Evolutionary conservation across 2,329 filamentous ascomycete species (phyloP).

Genomic region (Decorospora gaudefroyi): DNA sequence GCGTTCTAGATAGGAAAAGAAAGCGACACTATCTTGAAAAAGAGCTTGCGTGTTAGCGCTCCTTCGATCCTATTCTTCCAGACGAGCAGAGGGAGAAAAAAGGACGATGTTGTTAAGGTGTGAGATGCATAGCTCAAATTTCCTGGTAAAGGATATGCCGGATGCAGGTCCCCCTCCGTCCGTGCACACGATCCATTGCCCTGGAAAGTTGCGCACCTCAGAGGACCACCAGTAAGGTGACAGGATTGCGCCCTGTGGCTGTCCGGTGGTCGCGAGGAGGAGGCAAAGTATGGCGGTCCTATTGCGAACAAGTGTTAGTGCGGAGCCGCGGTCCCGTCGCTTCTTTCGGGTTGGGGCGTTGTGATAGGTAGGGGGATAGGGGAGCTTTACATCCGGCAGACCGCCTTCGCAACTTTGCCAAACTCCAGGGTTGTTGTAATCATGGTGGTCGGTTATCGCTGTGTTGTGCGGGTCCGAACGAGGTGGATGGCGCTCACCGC

Average conservation of each 20-base stretch:
- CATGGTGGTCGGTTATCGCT: slow-evolving; percentile 13
- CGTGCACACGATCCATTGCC: slow-evolving; percentile 18
- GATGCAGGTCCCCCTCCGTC: slow-evolving; percentile 27
- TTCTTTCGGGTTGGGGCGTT: slow-evolving; percentile 20
- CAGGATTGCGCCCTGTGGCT: slow-evolving; percentile 18
- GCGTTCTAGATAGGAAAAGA: too few relatives aligned
- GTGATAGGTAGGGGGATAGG: slow-evolving; percentile 24
- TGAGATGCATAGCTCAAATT: not conserved
- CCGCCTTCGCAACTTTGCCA: slow-evolving; percentile 20
- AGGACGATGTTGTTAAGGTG: not conserved
- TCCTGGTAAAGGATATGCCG: slow-evolving; percentile 14
- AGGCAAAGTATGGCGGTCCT: slow-evolving; percentile 14
- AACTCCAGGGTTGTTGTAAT: slow-evolving; percentile 17
- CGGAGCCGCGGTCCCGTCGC: slow-evolving; percentile 31
- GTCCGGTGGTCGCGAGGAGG: slow-evolving; percentile 22
- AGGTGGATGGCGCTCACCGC: slow-evolving; percentile 22
- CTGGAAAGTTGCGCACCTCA: slow-evolving; percentile 7
- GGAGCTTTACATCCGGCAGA: slow-evolving; percentile 31
- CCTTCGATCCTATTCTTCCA: slow-evolving; percentile 15
- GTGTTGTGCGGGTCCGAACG: slow-evolving; percentile 6
- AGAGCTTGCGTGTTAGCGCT: too few relatives aligned
- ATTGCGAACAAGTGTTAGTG: slow-evolving; percentile 16
- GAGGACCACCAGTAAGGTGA: slow-evolving; percentile 17
- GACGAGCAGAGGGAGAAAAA: not conserved
- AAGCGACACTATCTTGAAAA: too few relatives aligned